Percentiles rank a stretch among this genome's conserved stretches.
These are phyloP conservation scores for Ceratocystis eucalypticola DNA, from an alignment of 2,329 filamentous ascomycete species.

Conservation along the genomic window DNA sequence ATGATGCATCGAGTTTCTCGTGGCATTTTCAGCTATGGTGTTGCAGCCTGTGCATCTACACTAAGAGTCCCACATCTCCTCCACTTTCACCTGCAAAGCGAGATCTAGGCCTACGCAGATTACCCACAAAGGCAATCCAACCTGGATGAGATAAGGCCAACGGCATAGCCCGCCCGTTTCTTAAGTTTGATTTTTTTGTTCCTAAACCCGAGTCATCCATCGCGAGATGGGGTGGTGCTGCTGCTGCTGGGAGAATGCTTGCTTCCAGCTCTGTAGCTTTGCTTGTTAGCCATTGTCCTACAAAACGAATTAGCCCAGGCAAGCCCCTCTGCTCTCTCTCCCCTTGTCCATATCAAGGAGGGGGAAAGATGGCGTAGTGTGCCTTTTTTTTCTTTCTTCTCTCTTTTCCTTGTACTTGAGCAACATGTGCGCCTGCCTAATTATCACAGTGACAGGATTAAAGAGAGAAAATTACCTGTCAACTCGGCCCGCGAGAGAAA, in stretches of 20 bases:
- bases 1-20: not conserved
- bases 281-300: not conserved
- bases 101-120: not conserved
- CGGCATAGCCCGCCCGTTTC: not conserved
- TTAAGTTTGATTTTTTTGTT: not conserved
- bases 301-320: not conserved
- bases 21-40: constrained; percentile 1
- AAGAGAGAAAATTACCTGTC: constrained; percentile 4
- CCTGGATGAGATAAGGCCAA: not conserved
- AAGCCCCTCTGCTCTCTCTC: not conserved
- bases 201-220: not conserved
- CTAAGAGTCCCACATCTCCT: not conserved
- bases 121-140: not conserved
- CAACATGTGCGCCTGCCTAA: not conserved
- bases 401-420: not conserved
- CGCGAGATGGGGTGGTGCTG: not conserved
- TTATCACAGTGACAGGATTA: not conserved
- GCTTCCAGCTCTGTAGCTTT: not conserved
- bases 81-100: not conserved
- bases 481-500: not conserved
- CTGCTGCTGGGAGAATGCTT: not conserved
- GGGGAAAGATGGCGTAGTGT: not conserved
- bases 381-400: not conserved
- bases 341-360: not conserved
- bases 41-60: not conserved